These are phyloP conservation scores for Geotrichum australiense DNA, from an alignment of 1,139 yeast genomes.

Conservation along the genomic window DNA sequence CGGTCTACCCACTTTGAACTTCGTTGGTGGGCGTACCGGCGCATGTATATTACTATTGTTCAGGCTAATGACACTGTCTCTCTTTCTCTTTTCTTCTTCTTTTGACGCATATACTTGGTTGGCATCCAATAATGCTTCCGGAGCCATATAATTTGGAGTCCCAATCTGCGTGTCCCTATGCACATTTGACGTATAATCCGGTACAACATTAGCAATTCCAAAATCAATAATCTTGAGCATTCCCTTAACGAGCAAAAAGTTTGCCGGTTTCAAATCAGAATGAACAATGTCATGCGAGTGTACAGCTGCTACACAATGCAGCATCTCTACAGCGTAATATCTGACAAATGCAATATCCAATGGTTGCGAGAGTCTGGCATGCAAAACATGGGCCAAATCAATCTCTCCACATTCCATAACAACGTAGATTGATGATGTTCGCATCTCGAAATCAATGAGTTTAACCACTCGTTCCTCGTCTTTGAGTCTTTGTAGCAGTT, in stretches of 20 bases:
- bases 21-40: conserved; percentile 19
- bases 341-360: conserved; percentile 75
- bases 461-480: conserved; percentile 69
- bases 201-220: conserved; percentile 93
- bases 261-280: conserved; percentile 93
- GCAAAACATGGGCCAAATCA: conserved; percentile 78
- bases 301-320: conserved; percentile 80
- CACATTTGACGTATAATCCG: conserved; percentile 85
- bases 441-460: conserved; percentile 65
- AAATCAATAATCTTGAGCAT: conserved; percentile 83
- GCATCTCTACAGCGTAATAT: conserved; percentile 72
- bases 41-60: conserved; percentile 16
- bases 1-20: conserved; percentile 82
- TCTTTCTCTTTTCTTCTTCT: conserved; percentile 7
- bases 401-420: conserved; percentile 97
- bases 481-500: conserved; percentile 54
- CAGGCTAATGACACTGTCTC: conserved; percentile 14
- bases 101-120: conserved; percentile 2
- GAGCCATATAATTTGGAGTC: conserved; percentile 97
- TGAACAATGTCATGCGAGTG: conserved; percentile 88
- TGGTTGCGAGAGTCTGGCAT: conserved; percentile 44
- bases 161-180: conserved; percentile 91
- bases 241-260: conserved; percentile 82
- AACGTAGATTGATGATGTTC: conserved; percentile 55
- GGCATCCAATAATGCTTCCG: conserved; percentile 78